Base-by-base conservation (phyloP, 2,329 filamentous ascomycete genomes). In the Sporothrix mexicana region DNA sequence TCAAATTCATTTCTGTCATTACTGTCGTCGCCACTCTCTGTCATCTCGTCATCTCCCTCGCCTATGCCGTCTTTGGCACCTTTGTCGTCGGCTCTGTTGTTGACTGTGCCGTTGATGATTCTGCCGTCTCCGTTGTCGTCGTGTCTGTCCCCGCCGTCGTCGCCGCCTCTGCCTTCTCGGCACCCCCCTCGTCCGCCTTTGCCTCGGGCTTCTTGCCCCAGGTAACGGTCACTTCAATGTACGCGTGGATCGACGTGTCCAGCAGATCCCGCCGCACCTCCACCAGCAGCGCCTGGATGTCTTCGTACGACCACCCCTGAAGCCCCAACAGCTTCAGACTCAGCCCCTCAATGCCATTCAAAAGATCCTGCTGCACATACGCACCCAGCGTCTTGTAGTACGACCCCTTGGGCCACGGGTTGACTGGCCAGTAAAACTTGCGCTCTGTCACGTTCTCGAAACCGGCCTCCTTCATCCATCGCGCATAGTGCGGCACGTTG, bases 391-490 rank as follows among this genome's bases (percentile, higher is more conserved):
- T 73, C 67, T 78, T 78, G 61, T 77, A 76, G 73, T 77, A 76
- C 43, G 75, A 71, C 4, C 77, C 78, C 20, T 75, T 77, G 1
- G 78, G 69, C 78, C 78, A 80, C 2, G 76, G 45, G 69, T 72
- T 75, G 23, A 76, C 67, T 4, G 77, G 77, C 75, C 77, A 78
- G 69, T 75, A 76, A 49, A 78, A 78, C 10, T 49, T 73, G 59
- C 75, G 75, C 73, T 79, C 78, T 13, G 77, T 75, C 6, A 79
- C 73, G 13, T 78, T 71, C 57, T 75, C 76, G 57, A 78, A 77
- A 0, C 78, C 78, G 62, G 74, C 72, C 70, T 77, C 77, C 69
- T 75, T 59, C 70, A 78, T 72, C 61, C 73, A 73, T 4, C 71
- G 70, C 30, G 73, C 74, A 61, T 75, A 76, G 47, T 67, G 10